Evolutionary conservation across 1,139 yeast species (phyloP), one percentile per base, ranked within the genome.

Genomic region (Taphrina flavorubra): DNA sequence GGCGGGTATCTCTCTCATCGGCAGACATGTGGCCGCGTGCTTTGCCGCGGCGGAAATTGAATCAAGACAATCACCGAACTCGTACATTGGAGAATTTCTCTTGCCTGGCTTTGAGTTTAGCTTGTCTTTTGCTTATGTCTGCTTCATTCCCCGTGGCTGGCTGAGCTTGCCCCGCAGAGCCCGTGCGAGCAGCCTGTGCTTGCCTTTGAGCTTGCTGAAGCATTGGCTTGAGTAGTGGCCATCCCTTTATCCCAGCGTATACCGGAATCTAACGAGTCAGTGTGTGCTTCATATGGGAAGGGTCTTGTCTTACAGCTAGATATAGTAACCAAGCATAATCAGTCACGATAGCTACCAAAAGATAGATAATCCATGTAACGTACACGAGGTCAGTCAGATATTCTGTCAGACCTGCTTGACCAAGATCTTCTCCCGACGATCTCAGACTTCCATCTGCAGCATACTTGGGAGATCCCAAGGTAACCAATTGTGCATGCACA

Each of bases 351-450:
- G 86, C 76, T 78, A 86, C 83, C 65, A 88, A 78, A 0, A 87
- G 68, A 73, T 86, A 87, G 72, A 87, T 81, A 16, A 83, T 74
- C 83, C 90, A 83, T 0, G 96, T 89, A 67, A 89, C 78, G 75
- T 90, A 90, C 69, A 90, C 81, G 31, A 89, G 78, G 76, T 90
- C 97, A 75, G 88, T 88, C 79, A 89, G 79, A 79, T 88, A 89
- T 77, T 90, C 96, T 25, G 87, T 87, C 57, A 90, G 79, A 0
- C 96, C 97, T 2, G 79, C 77, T 71, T 86, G 90, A 60, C 78
- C 77, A 71, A 90, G 81, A 75, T 90, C 92, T 58, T 84, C 86
- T 1, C 96, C 96, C 1, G 88, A 77, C 31, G 78, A 79, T 1
- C 84, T 75, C 67, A 89, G 79, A 20, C 76, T 79, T 56, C 80